Base-by-base conservation (phyloP, 2,329 filamentous ascomycete genomes). In the Sporothrix pallida region DNA sequence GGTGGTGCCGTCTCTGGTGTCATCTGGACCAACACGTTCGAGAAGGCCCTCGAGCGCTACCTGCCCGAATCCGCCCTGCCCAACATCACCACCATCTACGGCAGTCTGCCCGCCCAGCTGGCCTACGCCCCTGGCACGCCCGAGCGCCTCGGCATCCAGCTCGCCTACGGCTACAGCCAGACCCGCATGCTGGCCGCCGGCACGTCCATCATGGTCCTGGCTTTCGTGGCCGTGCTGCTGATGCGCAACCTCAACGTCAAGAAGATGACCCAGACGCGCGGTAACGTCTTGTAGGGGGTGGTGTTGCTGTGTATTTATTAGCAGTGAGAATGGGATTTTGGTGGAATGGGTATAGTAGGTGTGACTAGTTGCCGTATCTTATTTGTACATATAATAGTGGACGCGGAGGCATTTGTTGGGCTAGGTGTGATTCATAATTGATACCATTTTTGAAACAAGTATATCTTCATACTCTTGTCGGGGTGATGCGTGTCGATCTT, bases 21-120 rank as follows among this genome's bases (percentile, higher is more conserved):
- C 7, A 87, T 92, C 76, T 92, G 89, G 89, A 87, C 86, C 0
- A 84, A 85, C 76, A 82, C 86, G 10, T 86, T 91, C 76, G 86
- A 87, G 5, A 79, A 79, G 42, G 86, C 84, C 52, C 83, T 90
- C 7, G 79, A 80, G 50, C 75, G 80, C 52, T 86, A 87, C 74
- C 81, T 90, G 0, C 88, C 88, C 15, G 76, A 81, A 9, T 79
- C 80, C 13, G 78, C 79, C 3, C 80, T 80, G 75, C 77, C 76
- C 50, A 77, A 85, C 62, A 81, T 83, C 1, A 78, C 79, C 2
- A 77, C 78, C 37, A 88, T 91, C 67, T 91, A 90, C 75, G 83
- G 85, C 46, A 83, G 84, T 74, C 77, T 91, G 60, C 79, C 80
- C 0, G 82, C 82, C 2, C 90, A 91, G 74, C 79, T 88, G 15